phyloP scores from a whole-genome alignment of 345 rosid species.

The Populus euphratica region DNA sequence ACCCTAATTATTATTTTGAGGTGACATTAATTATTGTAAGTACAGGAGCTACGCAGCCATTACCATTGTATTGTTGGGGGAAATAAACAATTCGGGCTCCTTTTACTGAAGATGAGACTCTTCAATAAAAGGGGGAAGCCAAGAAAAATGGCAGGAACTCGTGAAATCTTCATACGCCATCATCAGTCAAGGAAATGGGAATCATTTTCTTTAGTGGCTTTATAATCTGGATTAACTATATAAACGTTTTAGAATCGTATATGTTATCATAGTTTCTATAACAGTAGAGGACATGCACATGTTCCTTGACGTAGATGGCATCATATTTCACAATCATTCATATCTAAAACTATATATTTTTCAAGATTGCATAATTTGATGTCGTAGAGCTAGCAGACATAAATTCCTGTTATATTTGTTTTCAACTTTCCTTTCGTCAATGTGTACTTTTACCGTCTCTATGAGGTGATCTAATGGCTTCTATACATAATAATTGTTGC shows the following conservation, averaged over 20 bases:
- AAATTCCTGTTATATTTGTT: not conserved
- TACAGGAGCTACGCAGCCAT: not conserved
- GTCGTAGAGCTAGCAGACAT: not conserved
- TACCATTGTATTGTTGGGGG: not conserved
- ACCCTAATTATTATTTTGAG: conserved; percentile 1
- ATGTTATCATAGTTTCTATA: not conserved
- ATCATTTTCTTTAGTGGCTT: not conserved
- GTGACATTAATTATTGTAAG: not conserved
- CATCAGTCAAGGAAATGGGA: not conserved
- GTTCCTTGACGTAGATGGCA: not conserved
- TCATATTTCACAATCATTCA: not conserved
- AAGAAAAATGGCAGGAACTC: not conserved
- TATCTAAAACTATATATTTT: not conserved
- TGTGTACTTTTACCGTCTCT: not conserved
- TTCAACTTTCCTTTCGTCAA: not conserved
- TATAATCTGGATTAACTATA: conserved; percentile 13
- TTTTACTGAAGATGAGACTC: conserved; percentile 6
- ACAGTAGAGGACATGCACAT: conserved; percentile 3
- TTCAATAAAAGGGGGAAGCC: not conserved
- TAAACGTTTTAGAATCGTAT: conserved; percentile 11
- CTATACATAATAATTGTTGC: conserved; percentile 15
- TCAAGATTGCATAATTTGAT: not conserved
- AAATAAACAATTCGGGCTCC: not conserved
- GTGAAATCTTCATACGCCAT: conserved; percentile 7
- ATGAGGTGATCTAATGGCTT: not conserved